Evolutionary conservation across 2,329 filamentous ascomycete genomes (phyloP).

Genomic region (Sporothrix brunneoviolacea): DNA sequence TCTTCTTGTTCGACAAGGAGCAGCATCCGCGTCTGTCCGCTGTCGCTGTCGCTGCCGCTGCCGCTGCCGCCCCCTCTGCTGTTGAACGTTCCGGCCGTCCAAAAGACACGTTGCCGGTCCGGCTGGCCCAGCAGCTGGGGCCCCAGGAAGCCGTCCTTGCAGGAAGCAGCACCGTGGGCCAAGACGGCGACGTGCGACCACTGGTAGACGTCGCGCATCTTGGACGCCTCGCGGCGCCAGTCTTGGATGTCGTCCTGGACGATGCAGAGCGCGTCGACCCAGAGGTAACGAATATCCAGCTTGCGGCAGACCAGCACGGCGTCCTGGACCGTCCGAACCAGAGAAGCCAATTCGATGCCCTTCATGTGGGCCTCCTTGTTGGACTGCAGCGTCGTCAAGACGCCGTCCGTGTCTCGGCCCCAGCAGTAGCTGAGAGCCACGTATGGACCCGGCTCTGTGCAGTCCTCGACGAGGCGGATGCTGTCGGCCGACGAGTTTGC

Average conservation of each 20-base stretch:
- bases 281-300: constrained; percentile 19
- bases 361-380: constrained; percentile 3
- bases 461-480: no score
- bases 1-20: not conserved
- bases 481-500: no score
- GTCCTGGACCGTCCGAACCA: constrained; percentile 1
- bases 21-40: not conserved
- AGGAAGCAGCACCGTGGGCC: constrained; percentile 3
- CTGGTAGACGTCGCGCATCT: constrained; percentile 13
- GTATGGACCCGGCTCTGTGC: no score
- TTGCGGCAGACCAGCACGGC: constrained; percentile 13
- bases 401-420: not conserved
- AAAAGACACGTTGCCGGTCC: not conserved
- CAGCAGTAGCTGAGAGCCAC: constrained; percentile 11
- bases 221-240: constrained; percentile 6
- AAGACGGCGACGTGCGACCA: constrained; percentile 9
- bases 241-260: constrained; percentile 18
- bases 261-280: constrained; percentile 24
- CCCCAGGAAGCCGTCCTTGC: constrained; percentile 11
- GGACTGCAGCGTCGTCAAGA: not conserved
- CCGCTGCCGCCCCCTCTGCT: no score
- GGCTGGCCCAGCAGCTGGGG: constrained; percentile 2
- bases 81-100: not conserved
- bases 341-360: not conserved
- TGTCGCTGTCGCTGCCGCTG: no score